These are phyloP conservation scores for Puccinia triticina DNA, from an alignment of 1,284 basidiomycete genomes.

Conservation along the genomic window DNA sequence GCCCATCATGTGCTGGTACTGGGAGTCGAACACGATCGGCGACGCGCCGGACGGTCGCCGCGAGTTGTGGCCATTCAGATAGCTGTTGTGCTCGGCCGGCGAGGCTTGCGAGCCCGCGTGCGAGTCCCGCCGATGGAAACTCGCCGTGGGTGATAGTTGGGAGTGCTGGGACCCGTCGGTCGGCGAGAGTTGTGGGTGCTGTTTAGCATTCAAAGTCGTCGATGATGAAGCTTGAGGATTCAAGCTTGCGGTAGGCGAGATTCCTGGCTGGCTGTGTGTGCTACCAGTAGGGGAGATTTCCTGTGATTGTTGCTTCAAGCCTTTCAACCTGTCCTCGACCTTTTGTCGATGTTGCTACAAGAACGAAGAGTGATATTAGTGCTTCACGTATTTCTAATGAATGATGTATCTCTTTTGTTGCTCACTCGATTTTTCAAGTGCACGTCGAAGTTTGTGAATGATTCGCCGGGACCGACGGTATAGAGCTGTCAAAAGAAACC, in stretches of 20 bases:
- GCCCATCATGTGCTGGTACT: slow-evolving; percentile 1
- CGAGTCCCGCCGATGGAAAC: background rate
- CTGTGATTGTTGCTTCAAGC: background rate
- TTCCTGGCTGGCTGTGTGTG: background rate
- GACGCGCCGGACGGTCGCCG: background rate
- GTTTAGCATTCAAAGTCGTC: background rate
- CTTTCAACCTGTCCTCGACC: slow-evolving; percentile 40
- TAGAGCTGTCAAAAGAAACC: slow-evolving; percentile 70
- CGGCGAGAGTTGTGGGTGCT: slow-evolving; percentile 16
- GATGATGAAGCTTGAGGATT: background rate
- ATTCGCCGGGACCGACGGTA: slow-evolving; percentile 87
- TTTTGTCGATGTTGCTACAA: slow-evolving; percentile 49
- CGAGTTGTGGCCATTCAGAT: slow-evolving; percentile 1
- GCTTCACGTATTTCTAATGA: background rate
- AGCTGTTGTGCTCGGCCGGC: background rate
- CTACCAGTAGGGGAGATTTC: background rate
- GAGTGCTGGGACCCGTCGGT: slow-evolving; percentile 21
- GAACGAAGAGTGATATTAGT: background rate
- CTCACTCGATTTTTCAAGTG: slow-evolving; percentile 74
- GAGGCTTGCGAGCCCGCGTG: slow-evolving; percentile 1
- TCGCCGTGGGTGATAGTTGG: slow-evolving; percentile 5
- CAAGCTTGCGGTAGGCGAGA: slow-evolving; percentile 1
- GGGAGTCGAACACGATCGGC: background rate
- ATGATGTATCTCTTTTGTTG: background rate
- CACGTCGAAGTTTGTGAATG: slow-evolving; percentile 86